Conservation (phyloP, 1,139 yeast species). For the Hemisphaericaspora xylofermentans region DNA sequence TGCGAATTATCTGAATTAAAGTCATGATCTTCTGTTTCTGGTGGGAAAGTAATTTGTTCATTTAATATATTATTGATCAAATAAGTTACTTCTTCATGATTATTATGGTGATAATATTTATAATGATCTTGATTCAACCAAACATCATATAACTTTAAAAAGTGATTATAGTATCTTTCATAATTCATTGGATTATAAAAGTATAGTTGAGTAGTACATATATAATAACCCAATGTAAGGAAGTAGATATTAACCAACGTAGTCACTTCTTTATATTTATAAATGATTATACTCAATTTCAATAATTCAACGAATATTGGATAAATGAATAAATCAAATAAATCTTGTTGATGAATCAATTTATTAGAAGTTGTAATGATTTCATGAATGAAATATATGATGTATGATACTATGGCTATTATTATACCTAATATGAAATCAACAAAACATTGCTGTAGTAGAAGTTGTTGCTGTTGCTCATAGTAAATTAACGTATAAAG, state of each 20-base stretch:
- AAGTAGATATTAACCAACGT: background rate
- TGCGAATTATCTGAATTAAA: background rate
- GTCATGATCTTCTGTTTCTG: too few species aligned
- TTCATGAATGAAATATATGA: constrained; percentile 5
- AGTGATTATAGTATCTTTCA: constrained; percentile 6
- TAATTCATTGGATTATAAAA: constrained; percentile 10
- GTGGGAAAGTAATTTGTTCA: too few species aligned
- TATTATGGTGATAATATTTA: constrained; percentile 5
- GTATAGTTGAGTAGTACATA: constrained; percentile 7
- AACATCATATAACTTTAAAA: constrained; percentile 11
- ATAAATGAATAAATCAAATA: constrained; percentile 10
- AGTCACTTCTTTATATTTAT: constrained; percentile 1
- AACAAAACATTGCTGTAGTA: background rate
- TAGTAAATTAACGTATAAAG: background rate
- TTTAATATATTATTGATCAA: constrained; percentile 7
- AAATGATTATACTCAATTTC: constrained; percentile 6
- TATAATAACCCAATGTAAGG: constrained; percentile 8
- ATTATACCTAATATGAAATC: constrained; percentile 4
- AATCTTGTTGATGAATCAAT: background rate
- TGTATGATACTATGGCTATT: constrained; percentile 3
- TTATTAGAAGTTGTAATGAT: background rate
- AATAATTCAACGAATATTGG: constrained; percentile 12
- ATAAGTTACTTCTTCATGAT: constrained; percentile 11
- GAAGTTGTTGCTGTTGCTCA: background rate
- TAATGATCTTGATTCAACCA: constrained; percentile 12